Evolutionary conservation across 2,329 filamentous ascomycete genomes (phyloP).

Genomic region (Drechmeria coniospora): DNA sequence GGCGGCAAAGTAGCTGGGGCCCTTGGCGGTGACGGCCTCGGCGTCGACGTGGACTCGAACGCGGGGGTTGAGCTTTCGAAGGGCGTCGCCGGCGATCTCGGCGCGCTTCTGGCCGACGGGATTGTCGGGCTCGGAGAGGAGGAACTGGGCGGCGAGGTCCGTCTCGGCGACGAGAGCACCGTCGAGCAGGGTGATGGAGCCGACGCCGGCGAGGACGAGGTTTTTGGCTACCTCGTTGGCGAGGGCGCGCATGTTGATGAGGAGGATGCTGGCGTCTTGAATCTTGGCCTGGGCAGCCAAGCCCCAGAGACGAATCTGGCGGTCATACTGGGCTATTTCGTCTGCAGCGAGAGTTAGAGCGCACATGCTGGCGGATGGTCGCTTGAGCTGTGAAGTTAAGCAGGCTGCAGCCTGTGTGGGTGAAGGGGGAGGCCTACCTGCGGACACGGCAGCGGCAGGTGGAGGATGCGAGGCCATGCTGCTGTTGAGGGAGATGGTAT

Average conservation of each 20-base stretch:
- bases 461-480: conserved; percentile 7
- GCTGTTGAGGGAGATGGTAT: conserved; percentile 16
- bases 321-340: conserved; percentile 93
- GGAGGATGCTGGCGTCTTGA: conserved; percentile 73
- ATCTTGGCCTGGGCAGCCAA: conserved; percentile 90
- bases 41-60: conserved; percentile 62
- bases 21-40: conserved; percentile 49
- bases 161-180: conserved; percentile 57
- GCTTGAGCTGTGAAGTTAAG: neutral
- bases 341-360: conserved; percentile 32
- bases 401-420: too few species aligned
- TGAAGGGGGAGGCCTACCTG: conserved; percentile 12
- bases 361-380: neutral
- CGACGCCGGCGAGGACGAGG: conserved; percentile 82
- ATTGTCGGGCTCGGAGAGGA: conserved; percentile 48
- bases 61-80: conserved; percentile 79
- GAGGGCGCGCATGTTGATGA: conserved; percentile 76
- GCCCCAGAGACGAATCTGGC: conserved; percentile 94
- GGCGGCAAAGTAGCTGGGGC: conserved; percentile 55
- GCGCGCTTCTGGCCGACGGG: conserved; percentile 74
- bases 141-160: conserved; percentile 72
- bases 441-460: conserved; percentile 15
- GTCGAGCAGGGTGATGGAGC: conserved; percentile 79
- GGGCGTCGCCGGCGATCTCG: conserved; percentile 58
- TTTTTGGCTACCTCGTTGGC: conserved; percentile 96